phyloP scores from a whole-genome alignment of 129 eudicot species.

The Mikania micrantha region DNA sequence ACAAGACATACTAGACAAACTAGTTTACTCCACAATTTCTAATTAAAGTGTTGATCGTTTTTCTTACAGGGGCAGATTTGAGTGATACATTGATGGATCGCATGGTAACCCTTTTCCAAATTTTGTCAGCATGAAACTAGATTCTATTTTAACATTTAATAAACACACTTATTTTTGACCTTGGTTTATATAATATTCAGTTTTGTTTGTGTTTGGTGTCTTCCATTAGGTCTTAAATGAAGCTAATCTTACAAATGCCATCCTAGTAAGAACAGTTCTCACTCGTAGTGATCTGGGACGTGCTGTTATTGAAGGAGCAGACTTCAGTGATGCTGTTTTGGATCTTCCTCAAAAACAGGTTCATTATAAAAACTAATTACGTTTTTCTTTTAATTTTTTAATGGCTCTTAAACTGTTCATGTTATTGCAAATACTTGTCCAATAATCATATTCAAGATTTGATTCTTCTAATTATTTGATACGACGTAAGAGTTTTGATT shows the following conservation, averaged over 20 bases:
- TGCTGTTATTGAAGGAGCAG: conserved; percentile 94
- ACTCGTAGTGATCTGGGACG: conserved; percentile 97
- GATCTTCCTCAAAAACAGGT: conserved; percentile 94
- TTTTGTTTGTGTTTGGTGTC: conserved; percentile 1
- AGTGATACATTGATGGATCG: conserved; percentile 99
- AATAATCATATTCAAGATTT: too few species aligned
- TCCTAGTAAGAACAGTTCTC: conserved; percentile 80
- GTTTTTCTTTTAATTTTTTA: too few species aligned
- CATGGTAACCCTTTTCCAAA: conserved; percentile 50
- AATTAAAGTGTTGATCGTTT: not conserved
- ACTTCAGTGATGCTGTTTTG: conserved; percentile 96
- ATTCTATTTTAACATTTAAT: not conserved
- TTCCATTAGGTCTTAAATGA: conserved; percentile 66
- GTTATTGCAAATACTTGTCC: too few species aligned
- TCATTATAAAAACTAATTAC: not conserved
- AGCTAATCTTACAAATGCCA: conserved; percentile 91
- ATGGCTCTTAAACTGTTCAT: too few species aligned
- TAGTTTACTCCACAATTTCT: conserved; percentile 1
- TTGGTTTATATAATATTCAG: not conserved
- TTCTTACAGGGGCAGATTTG: conserved; percentile 83
- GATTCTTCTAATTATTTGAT: too few species aligned
- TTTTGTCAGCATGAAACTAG: not conserved
- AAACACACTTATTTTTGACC: not conserved
- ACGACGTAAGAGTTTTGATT: too few species aligned
- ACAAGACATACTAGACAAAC: not conserved